These are phyloP conservation scores for Russula sp. DNA, from an alignment of 768 basidiomycete genomes.

Conservation along the genomic window DNA sequence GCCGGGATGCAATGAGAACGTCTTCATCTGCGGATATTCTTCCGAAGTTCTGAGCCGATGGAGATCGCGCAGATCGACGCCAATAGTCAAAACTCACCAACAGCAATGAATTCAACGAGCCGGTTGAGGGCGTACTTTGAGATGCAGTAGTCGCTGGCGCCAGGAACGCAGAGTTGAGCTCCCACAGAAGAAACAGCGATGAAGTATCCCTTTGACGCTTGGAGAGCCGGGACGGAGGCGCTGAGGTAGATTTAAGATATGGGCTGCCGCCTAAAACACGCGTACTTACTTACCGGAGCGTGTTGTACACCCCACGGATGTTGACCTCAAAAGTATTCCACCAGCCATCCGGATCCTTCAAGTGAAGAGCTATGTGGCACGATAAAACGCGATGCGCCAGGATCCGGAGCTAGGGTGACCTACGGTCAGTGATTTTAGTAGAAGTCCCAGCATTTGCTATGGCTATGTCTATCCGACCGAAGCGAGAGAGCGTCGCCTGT, in stretches of 20 bases:
- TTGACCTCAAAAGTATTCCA: constrained; percentile 27
- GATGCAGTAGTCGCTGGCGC: constrained; percentile 3
- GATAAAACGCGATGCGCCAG: background rate
- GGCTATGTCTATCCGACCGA: constrained; percentile 26
- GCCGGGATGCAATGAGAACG: constrained; percentile 15
- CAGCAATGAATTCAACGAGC: constrained; percentile 10
- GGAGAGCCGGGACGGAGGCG: background rate
- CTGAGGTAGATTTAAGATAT: background rate
- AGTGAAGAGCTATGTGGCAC: background rate
- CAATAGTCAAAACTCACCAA: background rate
- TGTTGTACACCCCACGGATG: constrained; percentile 26
- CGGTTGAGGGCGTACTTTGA: constrained; percentile 13
- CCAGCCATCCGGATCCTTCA: constrained; percentile 26
- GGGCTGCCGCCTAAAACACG: background rate
- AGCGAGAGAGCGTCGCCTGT: constrained; percentile 23
- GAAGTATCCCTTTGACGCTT: constrained; percentile 6
- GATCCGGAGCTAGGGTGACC: background rate
- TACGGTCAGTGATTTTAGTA: background rate
- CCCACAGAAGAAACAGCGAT: constrained; percentile 1
- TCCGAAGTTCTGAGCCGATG: background rate
- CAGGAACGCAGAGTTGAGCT: background rate
- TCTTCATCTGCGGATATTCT: constrained; percentile 15
- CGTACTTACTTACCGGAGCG: constrained; percentile 20
- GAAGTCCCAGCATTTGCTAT: constrained; percentile 17
- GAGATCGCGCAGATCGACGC: background rate